phyloP scores from a whole-genome alignment of 2,329 filamentous ascomycete genomes.

The Neurospora sp. region DNA sequence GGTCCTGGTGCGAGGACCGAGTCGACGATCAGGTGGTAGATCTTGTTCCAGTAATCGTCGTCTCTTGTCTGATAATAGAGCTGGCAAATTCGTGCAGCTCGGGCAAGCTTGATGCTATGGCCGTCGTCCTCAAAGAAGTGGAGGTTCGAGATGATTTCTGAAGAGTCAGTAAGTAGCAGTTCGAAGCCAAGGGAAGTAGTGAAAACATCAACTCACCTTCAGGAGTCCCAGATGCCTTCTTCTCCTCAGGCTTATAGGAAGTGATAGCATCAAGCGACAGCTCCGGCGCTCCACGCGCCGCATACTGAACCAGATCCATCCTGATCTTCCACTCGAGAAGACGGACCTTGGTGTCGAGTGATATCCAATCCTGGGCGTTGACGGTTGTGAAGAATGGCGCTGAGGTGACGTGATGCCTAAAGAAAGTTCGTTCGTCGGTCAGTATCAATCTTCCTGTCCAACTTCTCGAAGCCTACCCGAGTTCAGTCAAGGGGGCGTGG shows the following conservation, averaged over 20 bases:
- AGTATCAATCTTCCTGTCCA: neutral
- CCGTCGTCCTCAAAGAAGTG: constrained; percentile 59
- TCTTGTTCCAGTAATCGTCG: constrained; percentile 42
- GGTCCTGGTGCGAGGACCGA: constrained; percentile 42
- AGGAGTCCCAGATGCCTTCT: constrained; percentile 24
- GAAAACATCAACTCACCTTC: constrained; percentile 29
- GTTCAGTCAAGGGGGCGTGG: neutral
- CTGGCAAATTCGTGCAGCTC: constrained; percentile 59
- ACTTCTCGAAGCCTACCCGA: neutral
- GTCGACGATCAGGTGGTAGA: constrained; percentile 53
- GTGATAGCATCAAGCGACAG: constrained; percentile 50
- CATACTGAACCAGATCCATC: constrained; percentile 63
- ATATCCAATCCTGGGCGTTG: constrained; percentile 50
- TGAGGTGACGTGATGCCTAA: constrained; percentile 66
- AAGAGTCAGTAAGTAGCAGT: constrained; percentile 4
- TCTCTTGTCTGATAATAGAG: constrained; percentile 35
- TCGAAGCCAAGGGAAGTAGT: neutral
- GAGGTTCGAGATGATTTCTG: constrained; percentile 37
- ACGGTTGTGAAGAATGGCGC: constrained; percentile 65
- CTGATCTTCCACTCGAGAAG: constrained; percentile 77
- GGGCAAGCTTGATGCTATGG: constrained; percentile 65
- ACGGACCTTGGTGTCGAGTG: constrained; percentile 49
- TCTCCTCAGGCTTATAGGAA: constrained; percentile 44
- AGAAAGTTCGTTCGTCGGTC: neutral
- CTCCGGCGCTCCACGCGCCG: constrained; percentile 53